These are phyloP conservation scores for Sordariomycetes sp. DNA, from an alignment of 2,329 filamentous ascomycete species.

Conservation along the genomic window DNA sequence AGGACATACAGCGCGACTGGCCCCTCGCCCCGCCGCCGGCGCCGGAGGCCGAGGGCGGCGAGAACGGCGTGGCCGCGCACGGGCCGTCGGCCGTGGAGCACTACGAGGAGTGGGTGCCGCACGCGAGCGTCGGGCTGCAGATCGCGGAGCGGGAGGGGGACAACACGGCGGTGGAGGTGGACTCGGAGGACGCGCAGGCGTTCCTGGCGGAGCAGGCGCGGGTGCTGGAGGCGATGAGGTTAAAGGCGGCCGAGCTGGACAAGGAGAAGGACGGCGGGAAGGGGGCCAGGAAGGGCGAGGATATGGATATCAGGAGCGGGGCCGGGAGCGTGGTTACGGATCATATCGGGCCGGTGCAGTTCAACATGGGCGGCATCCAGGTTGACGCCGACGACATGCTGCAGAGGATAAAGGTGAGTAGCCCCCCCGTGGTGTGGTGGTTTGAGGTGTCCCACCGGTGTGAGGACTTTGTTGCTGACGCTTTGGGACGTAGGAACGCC, in stretches of 20 bases:
- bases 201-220: conserved; percentile 70
- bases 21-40: conserved; percentile 19
- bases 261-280: conserved; percentile 15
- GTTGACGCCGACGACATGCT: conserved; percentile 92
- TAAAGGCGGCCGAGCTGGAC: conserved; percentile 37
- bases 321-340: conserved; percentile 45
- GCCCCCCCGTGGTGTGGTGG: neutral
- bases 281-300: conserved; percentile 14
- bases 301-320: conserved; percentile 3
- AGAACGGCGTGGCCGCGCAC: neutral
- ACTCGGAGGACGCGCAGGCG: conserved; percentile 60
- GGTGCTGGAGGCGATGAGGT: conserved; percentile 55
- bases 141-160: conserved; percentile 37
- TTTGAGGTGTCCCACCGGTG: too few species aligned
- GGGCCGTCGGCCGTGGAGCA: conserved; percentile 6
- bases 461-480: neutral
- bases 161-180: conserved; percentile 36
- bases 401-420: conserved; percentile 65
- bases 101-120: conserved; percentile 71
- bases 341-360: conserved; percentile 89
- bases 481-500: conserved; percentile 36
- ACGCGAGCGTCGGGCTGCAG: conserved; percentile 54
- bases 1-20: conserved; percentile 59
- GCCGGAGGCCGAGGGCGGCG: neutral
- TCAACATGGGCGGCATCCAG: conserved; percentile 97